Evolutionary conservation across 2,329 filamentous ascomycete species (phyloP).

Genomic region (Diplodia mutila): DNA sequence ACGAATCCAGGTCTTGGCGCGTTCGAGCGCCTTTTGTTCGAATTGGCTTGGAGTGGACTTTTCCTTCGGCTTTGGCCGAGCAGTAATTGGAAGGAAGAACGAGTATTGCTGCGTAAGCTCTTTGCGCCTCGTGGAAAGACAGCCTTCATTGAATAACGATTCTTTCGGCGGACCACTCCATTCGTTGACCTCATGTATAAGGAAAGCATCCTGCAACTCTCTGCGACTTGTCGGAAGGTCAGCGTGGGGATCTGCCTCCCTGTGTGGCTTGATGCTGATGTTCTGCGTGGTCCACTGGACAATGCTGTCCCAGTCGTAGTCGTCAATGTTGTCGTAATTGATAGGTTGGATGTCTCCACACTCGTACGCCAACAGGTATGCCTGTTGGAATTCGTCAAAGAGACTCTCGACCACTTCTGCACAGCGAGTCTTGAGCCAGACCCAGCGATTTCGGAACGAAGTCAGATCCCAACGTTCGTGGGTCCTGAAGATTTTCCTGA

Average conservation of each 20-base stretch:
- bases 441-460: slow-evolving; percentile 45
- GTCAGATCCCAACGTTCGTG: slow-evolving; percentile 40
- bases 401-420: slow-evolving; percentile 57
- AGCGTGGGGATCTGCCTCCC: background rate
- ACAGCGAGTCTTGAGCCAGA: slow-evolving; percentile 40
- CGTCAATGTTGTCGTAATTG: slow-evolving; percentile 64
- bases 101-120: slow-evolving; percentile 28
- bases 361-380: slow-evolving; percentile 69
- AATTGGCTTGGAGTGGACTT: background rate
- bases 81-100: slow-evolving; percentile 34
- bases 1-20: slow-evolving; percentile 43
- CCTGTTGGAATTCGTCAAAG: slow-evolving; percentile 66
- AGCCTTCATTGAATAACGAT: slow-evolving; percentile 52
- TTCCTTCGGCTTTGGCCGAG: background rate
- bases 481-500: slow-evolving; percentile 44
- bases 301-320: slow-evolving; percentile 70
- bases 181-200: slow-evolving; percentile 44
- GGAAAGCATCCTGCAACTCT: slow-evolving; percentile 51
- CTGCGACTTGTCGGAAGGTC: slow-evolving; percentile 33
- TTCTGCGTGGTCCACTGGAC: slow-evolving; percentile 68
- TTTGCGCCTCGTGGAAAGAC: slow-evolving; percentile 50
- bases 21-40: background rate
- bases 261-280: slow-evolving; percentile 28
- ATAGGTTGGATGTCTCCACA: slow-evolving; percentile 63
- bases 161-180: slow-evolving; percentile 55